Evolutionary conservation across 495 filamentous ascomycete genomes (phyloP), one percentile per base, ranked within the genome.

Genomic region (Penicillium coffeae): DNA sequence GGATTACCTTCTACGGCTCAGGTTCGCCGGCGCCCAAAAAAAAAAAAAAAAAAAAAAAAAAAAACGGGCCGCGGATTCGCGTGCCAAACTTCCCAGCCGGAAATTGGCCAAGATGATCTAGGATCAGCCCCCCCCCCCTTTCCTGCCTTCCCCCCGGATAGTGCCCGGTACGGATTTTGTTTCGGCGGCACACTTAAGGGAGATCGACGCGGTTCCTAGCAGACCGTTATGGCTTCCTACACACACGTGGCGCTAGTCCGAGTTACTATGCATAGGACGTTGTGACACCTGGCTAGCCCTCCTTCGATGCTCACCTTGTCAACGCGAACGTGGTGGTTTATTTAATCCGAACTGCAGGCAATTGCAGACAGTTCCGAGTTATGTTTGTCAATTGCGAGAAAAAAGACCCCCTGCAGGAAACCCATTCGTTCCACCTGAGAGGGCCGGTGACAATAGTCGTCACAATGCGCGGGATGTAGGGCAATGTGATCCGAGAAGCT

Each of bases 171-270:
- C n/a, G n/a, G n/a, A n/a, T n/a, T n/a, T n/a, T 47, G 22, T 18
- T 10, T 15, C 47, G 46, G 46, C 39, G 50, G 49, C 47, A 43
- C 48, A 48, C 48, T 47, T 51, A 69, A 66, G 66, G 63, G 62
- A 65, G 70, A 73, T 73, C 70, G 66, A 66, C 68, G 47, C 57
- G 60, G 64, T 72, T 66, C 64, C 68, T 68, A 64, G 60, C 63
- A 71, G 67, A 30, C 64, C 65, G 68, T 71, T 69, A 64, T 65
- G 64, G 59, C 64, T 71, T 70, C 56, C 55, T 53, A 53, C 46
- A 54, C 58, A 62, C 69, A 70, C 64, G 69, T 72, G 69, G 69
- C 67, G 66, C 66, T 72, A 68, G 62, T 66, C 60, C 55, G 64
- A 65, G 68, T 72, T 64, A 61, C 65, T 64, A 72, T 72, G 65